Base-by-base conservation (phyloP, 495 filamentous ascomycete genomes). In the Hyaloscypha hepaticicola region DNA sequence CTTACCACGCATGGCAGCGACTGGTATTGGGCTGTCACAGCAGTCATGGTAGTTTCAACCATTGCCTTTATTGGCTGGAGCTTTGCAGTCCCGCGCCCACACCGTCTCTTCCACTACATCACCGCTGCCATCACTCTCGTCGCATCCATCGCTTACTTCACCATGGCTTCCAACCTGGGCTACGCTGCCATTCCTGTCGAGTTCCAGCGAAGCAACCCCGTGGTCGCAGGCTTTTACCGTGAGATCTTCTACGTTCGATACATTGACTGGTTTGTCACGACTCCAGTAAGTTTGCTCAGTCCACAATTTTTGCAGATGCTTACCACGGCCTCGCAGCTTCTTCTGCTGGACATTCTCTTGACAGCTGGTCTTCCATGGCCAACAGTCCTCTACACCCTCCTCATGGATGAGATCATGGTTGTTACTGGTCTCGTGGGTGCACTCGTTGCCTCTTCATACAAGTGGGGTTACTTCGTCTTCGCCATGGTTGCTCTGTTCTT, bases 221-320 rank as follows among this genome's bases (percentile, higher is more conserved):
- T 76, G 25, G 77, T 83, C 5, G 50, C 67, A 11, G 82, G 81
- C 11, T 67, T 72, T 5, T 80, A 77, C 21, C 82, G 89, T 11
- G 80, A 90, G 73, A 84, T 92, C 70, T 91, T 90, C 73, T 92
- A 87, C 63, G 87, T 84, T 33, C 78, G 87, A 28, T 91, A 90
- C 73, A 83, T 91, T 64, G 83, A 89, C 71, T 88, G 87, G 86
- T 70, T 74, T 41, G 69, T 79, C 55, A 80, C 77, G 19, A 78
- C 71, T 29, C 74, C 77, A 31, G 51, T 73, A 64, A 73, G 55
- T 48, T 49, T 50, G 22, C 3, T 22, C 11, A 41, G 5, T 31
- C 19, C 14, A 3, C n/a, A 34, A 24, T 26, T 0, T 24, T 68
- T 24, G 25, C 16, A 66, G 6, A 3, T 60, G 45, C 22, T 25